A percentile compares a stretch with the other conserved stretches of the same genome.
phyloP scores from a whole-genome alignment of 2,329 filamentous ascomycete genomes.

The Neocucurbitaria cava region DNA sequence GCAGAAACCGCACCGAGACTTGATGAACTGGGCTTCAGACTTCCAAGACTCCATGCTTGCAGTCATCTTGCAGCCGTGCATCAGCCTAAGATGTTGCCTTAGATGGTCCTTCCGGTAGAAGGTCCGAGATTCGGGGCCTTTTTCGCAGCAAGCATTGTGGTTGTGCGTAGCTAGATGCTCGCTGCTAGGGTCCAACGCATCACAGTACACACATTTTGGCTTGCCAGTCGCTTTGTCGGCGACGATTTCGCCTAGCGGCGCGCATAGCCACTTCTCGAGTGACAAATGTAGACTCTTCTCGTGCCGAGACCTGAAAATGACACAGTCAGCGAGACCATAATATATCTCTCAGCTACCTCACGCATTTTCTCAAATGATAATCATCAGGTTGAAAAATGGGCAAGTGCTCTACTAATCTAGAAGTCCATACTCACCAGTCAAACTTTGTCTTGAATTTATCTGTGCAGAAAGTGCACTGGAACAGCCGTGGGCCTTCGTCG shows the following conservation, averaged over 20 bases:
- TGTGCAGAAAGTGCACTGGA: conserved; percentile 51
- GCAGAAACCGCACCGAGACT: conserved; percentile 63
- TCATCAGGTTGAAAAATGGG: too few relatives aligned
- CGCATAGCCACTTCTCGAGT: conserved; percentile 59
- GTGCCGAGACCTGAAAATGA: conserved; percentile 46
- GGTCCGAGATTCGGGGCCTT: conserved; percentile 67
- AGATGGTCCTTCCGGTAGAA: conserved; percentile 70
- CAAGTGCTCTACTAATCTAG: neutral
- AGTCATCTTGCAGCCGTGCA: conserved; percentile 68
- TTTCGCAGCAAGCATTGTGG: conserved; percentile 70
- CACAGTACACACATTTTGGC: conserved; percentile 66
- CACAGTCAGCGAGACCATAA: conserved; percentile 10
- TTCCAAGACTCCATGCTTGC: conserved; percentile 70
- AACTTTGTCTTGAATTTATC: conserved; percentile 51
- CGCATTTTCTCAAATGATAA: too few relatives aligned
- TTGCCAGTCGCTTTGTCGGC: conserved; percentile 63
- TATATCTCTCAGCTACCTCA: too few relatives aligned
- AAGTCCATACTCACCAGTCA: conserved; percentile 38
- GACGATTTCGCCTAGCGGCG: conserved; percentile 64
- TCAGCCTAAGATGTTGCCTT: conserved; percentile 66
- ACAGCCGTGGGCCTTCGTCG: conserved; percentile 33
- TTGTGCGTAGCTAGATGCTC: conserved; percentile 68
- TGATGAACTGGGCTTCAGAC: conserved; percentile 61
- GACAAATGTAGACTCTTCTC: conserved; percentile 50
- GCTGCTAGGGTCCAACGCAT: conserved; percentile 58